Percentiles rank a stretch among this genome's conserved stretches.
These are phyloP conservation scores for Candida ficus DNA, from an alignment of 805 yeast species.

Conservation along the genomic window DNA sequence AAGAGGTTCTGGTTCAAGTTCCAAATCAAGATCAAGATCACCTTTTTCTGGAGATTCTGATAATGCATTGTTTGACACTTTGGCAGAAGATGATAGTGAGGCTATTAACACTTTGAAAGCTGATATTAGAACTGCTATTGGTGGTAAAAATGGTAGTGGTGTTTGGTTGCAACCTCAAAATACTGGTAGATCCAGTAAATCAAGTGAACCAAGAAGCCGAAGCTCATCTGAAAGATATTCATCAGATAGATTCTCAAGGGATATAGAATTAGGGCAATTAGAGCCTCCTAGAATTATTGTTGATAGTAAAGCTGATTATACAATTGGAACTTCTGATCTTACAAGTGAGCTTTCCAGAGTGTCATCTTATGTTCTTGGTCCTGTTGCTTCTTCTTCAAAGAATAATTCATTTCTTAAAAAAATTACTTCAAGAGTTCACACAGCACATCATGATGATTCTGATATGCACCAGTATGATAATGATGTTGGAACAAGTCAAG, in stretches of 20 bases:
- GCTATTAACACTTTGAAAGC: conserved; percentile 13
- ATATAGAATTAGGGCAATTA: conserved; percentile 4
- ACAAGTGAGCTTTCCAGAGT: neutral
- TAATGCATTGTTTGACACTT: conserved; percentile 8
- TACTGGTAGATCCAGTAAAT: neutral
- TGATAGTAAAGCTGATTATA: neutral
- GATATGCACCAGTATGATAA: neutral
- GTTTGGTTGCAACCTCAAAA: conserved; percentile 16
- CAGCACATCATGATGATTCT: neutral
- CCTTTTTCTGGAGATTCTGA: conserved; percentile 1
- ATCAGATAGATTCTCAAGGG: neutral
- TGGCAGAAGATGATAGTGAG: conserved; percentile 9
- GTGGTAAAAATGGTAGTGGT: conserved; percentile 10
- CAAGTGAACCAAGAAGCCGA: neutral
- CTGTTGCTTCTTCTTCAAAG: neutral
- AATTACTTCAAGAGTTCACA: neutral
- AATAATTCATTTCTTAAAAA: neutral
- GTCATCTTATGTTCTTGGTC: neutral
- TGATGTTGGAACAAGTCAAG: neutral
- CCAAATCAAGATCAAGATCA: conserved; percentile 6
- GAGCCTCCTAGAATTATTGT: neutral
- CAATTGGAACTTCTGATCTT: neutral
- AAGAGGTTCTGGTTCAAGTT: conserved; percentile 1
- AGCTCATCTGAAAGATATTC: conserved; percentile 1
- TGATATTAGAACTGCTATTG: conserved; percentile 21